Evolutionary conservation across 306 rosid species (phyloP), one percentile per base, ranked within the genome.

Genomic region (Canavalia ensiformis): DNA sequence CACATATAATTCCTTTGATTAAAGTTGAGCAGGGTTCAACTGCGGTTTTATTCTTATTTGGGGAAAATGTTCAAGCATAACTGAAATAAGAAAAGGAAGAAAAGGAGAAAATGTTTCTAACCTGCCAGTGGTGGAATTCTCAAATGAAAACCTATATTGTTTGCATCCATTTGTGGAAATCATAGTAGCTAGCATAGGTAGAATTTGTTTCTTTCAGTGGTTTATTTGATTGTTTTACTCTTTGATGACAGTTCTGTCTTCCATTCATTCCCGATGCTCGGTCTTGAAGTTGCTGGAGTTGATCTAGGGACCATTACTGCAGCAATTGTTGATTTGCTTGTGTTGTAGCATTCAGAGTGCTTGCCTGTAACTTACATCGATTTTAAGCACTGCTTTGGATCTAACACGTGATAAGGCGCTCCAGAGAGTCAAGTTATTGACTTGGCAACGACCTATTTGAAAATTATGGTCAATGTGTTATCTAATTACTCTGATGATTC

Each of bases 221-320:
- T 57, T 50, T 76, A 42, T 74, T 67, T 52, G 39, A 46, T 75
- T 52, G 37, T 60, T 69, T 83, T 80, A 62, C 84, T 75, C 30
- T 78, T 66, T 75, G 30, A 59, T 47, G 50, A 47, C 83, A 81
- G 81, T 66, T 81, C 66, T 51, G 42, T 65, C 45, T 75, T 8
- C 52, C 65, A 18, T 39, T 58, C 65, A 74, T 75, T 76, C 54
- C 51, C 59, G 11, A 47, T 30, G 56, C 50, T 76, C 88, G 42
- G 69, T 77, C 74, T 78, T 49, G 54, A 60, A 73, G 50, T 66
- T 59, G 87, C 68, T 37, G 75, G 72, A 55, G 64, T 50, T 85
- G 60, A 34, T 42, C 67, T 51, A 25, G 65, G 68, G 58, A 75
- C 70, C 74, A 52, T 41, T 66, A 56, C 74, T 35, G 85, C 64